Percentiles rank a stretch among this genome's conserved stretches.
Conservation (phyloP, 1,284 basidiomycete species). For the Sparassis latifolia region DNA sequence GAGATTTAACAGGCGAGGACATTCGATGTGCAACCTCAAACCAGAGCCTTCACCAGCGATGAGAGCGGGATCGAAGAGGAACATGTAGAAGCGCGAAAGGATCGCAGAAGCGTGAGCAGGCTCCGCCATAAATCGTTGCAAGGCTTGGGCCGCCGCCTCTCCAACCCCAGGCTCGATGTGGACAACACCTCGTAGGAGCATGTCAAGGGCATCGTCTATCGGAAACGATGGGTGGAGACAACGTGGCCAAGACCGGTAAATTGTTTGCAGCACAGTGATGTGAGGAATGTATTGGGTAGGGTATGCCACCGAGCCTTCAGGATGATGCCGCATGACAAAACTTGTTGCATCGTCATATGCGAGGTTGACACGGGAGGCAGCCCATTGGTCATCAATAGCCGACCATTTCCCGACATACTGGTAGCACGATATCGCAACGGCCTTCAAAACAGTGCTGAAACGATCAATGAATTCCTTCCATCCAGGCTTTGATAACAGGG, state of each 20-base stretch:
- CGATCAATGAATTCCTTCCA: slow-evolving; percentile 74
- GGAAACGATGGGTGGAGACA: slow-evolving; percentile 56
- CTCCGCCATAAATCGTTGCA: slow-evolving; percentile 72
- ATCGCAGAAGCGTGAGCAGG: slow-evolving; percentile 53
- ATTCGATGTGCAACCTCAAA: slow-evolving; percentile 59
- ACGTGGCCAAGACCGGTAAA: slow-evolving; percentile 85
- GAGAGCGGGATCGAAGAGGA: slow-evolving; percentile 70
- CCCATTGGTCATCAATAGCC: slow-evolving; percentile 82
- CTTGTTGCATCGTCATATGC: slow-evolving; percentile 66
- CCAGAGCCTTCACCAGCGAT: slow-evolving; percentile 66
- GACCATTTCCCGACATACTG: slow-evolving; percentile 72
- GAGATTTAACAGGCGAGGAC: slow-evolving; percentile 54
- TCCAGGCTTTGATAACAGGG: slow-evolving; percentile 55
- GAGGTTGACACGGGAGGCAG: slow-evolving; percentile 50
- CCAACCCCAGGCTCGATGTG: slow-evolving; percentile 79
- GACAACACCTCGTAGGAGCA: slow-evolving; percentile 76
- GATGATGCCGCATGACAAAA: slow-evolving; percentile 60
- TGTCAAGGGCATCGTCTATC: slow-evolving; percentile 65
- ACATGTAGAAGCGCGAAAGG: slow-evolving; percentile 65
- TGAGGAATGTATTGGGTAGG: slow-evolving; percentile 56
- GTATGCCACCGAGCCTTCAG: slow-evolving; percentile 70
- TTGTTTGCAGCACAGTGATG: slow-evolving; percentile 71
- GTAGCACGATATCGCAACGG: slow-evolving; percentile 60
- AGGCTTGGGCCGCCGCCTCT: slow-evolving; percentile 62
- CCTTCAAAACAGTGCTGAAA: slow-evolving; percentile 54